Evolutionary conservation across 129 eudicot genomes (phyloP).

Genomic region (Arctium lappa): DNA sequence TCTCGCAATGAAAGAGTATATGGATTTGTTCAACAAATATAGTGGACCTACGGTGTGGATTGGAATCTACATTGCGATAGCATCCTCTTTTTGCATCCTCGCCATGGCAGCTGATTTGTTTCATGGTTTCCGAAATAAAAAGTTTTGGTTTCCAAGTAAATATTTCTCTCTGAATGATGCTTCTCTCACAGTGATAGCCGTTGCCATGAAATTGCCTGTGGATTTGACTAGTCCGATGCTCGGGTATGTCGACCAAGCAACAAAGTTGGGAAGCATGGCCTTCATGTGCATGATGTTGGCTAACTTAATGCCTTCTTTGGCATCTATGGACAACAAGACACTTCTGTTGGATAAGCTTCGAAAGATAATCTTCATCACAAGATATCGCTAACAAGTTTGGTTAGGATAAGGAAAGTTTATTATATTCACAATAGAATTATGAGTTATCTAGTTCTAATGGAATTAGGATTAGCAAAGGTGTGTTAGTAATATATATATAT

Average conservation of each 20-base stretch:
- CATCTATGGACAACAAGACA: neutral
- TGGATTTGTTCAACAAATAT: neutral
- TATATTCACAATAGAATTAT: no score
- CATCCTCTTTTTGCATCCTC: constrained; percentile 20
- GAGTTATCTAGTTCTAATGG: no score
- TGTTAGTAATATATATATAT: no score
- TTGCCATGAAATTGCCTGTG: constrained; percentile 30
- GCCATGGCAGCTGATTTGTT: constrained; percentile 24
- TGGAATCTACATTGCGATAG: constrained; percentile 15
- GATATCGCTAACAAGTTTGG: no score
- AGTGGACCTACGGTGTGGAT: neutral
- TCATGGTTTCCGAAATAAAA: constrained; percentile 16
- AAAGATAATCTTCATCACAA: no score
- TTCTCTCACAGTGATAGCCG: constrained; percentile 21
- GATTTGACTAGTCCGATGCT: constrained; percentile 10
- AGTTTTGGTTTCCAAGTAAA: constrained; percentile 15
- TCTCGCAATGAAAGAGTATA: no score
- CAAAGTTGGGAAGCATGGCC: neutral
- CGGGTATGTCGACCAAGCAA: neutral
- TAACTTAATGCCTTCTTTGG: neutral
- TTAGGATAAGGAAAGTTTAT: no score
- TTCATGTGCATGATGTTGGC: neutral
- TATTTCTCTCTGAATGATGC: constrained; percentile 30
- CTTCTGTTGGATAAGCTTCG: no score
- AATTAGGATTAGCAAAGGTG: no score